These are phyloP conservation scores for Draba incana DNA, from an alignment of 345 rosid genomes.

Conservation along the genomic window DNA sequence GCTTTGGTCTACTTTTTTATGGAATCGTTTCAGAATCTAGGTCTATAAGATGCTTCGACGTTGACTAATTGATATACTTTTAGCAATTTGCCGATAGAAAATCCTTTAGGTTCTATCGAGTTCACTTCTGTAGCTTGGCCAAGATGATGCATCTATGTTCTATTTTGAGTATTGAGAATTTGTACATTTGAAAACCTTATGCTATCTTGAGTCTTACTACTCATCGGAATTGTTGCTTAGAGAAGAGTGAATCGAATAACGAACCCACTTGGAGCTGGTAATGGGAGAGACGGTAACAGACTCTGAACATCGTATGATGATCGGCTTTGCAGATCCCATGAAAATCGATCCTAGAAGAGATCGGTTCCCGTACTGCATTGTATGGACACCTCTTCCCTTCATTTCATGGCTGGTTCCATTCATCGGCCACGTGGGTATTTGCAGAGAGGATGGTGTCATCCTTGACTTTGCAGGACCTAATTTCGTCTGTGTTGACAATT, in stretches of 20 bases:
- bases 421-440: slow-evolving; percentile 83
- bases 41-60: slow-evolving; percentile 25
- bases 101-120: not conserved
- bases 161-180: not conserved
- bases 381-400: slow-evolving; percentile 94
- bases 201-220: not conserved
- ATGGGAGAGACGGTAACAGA: slow-evolving; percentile 39
- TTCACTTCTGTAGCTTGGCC: not conserved
- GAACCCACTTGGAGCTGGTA: slow-evolving; percentile 8
- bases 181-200: too few relatives aligned
- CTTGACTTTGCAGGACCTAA: slow-evolving; percentile 96
- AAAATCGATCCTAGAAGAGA: slow-evolving; percentile 71
- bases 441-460: slow-evolving; percentile 92
- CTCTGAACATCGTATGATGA: slow-evolving; percentile 39
- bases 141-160: slow-evolving; percentile 10
- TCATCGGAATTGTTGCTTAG: slow-evolving; percentile 4
- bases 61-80: slow-evolving; percentile 21
- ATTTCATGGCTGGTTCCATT: slow-evolving; percentile 90
- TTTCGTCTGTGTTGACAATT: slow-evolving; percentile 83
- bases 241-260: not conserved
- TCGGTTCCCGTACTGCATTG: slow-evolving; percentile 83
- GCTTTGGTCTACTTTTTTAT: slow-evolving; percentile 8
- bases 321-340: slow-evolving; percentile 45
- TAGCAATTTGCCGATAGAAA: not conserved
- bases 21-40: not conserved